Evolutionary conservation across 352 stramenopile species (phyloP).

Genomic region (Globisporangium abappressorium): DNA sequence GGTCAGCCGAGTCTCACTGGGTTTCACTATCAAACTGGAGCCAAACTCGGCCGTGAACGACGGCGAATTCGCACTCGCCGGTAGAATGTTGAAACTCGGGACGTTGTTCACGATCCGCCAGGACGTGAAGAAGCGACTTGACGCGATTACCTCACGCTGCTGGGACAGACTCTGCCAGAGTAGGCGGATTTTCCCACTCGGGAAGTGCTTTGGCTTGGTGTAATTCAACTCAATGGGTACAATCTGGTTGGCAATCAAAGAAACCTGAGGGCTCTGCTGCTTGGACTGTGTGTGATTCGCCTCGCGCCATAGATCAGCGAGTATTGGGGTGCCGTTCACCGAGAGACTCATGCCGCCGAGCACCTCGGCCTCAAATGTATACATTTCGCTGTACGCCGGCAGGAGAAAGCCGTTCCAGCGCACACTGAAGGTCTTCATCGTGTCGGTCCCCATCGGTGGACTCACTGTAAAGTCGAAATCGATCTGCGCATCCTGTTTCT

Average conservation of each 20-base stretch:
- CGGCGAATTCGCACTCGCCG: constrained; percentile 23
- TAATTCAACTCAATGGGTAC: constrained; percentile 49
- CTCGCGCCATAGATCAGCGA: constrained; percentile 23
- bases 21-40: neutral
- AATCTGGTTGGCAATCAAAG: constrained; percentile 35
- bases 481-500: constrained; percentile 35
- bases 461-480: constrained; percentile 48
- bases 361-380: constrained; percentile 45
- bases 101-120: constrained; percentile 62
- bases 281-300: constrained; percentile 14
- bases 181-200: constrained; percentile 36
- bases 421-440: constrained; percentile 52
- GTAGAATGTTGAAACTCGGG: constrained; percentile 38
- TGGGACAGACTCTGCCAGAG: constrained; percentile 62
- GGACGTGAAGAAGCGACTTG: constrained; percentile 41
- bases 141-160: constrained; percentile 34
- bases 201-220: constrained; percentile 33
- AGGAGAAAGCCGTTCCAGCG: constrained; percentile 53
- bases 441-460: constrained; percentile 30
- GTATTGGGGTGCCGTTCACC: constrained; percentile 18
- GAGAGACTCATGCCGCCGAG: constrained; percentile 32
- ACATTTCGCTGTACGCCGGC: constrained; percentile 49
- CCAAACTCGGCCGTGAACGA: constrained; percentile 43
- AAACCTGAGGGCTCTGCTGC: constrained; percentile 11
- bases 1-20: neutral